A percentile compares a stretch with the other conserved stretches of the same genome.
These are phyloP conservation scores for Erigeron philadelphicus DNA, from an alignment of 140 eudicot species.

Conservation along the genomic window DNA sequence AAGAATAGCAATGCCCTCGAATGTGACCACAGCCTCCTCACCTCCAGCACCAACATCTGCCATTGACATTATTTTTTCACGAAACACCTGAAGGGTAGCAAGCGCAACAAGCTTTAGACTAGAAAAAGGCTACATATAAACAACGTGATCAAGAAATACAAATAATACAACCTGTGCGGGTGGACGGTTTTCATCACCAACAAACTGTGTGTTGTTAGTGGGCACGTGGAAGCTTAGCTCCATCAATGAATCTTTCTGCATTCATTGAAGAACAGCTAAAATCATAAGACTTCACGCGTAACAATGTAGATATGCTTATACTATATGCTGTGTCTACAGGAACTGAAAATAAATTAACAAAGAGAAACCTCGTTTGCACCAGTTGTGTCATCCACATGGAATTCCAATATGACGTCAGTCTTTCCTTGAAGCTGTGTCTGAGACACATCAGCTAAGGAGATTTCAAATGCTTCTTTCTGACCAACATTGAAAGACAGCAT, in stretches of 20 bases:
- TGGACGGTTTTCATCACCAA: slow-evolving; percentile 93
- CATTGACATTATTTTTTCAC: slow-evolving; percentile 82
- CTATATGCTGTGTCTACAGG: slow-evolving; percentile 7
- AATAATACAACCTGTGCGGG: slow-evolving; percentile 67
- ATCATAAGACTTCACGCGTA: slow-evolving; percentile 14
- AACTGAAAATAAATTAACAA: slow-evolving; percentile 15
- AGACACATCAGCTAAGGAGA: slow-evolving; percentile 91
- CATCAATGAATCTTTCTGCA: slow-evolving; percentile 97
- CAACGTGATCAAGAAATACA: slow-evolving; percentile 12
- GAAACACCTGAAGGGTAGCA: slow-evolving; percentile 49
- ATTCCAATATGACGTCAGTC: slow-evolving; percentile 88
- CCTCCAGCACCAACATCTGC: slow-evolving; percentile 94
- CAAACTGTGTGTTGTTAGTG: slow-evolving; percentile 83
- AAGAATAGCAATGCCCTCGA: slow-evolving; percentile 94
- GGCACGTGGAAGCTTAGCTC: slow-evolving; percentile 96
- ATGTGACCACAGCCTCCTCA: slow-evolving; percentile 90
- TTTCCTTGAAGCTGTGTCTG: slow-evolving; percentile 97
- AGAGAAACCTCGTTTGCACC: slow-evolving; percentile 92
- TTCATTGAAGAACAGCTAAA: neutral
- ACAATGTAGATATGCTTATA: slow-evolving; percentile 12
- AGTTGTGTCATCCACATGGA: slow-evolving; percentile 96
- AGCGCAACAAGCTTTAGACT: slow-evolving; percentile 9
- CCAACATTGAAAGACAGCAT: slow-evolving; percentile 76
- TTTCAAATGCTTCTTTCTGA: slow-evolving; percentile 88
- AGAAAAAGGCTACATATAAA: slow-evolving; percentile 13